These are phyloP conservation scores for Russula sp. DNA, from an alignment of 768 basidiomycete genomes.

Conservation along the genomic window DNA sequence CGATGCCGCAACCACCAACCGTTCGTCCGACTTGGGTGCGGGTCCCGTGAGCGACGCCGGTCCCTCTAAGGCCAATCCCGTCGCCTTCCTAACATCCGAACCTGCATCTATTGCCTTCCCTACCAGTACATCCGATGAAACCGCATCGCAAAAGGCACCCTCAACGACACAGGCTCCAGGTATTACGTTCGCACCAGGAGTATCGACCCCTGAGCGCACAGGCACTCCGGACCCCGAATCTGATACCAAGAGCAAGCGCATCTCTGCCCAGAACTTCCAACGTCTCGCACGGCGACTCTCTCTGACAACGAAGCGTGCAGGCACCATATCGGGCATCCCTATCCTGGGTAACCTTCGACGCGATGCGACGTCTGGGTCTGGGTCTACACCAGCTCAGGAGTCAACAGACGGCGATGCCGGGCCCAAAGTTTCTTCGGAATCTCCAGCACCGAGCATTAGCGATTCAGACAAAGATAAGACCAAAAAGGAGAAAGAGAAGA, in stretches of 20 bases:
- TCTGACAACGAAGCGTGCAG: conserved; percentile 56
- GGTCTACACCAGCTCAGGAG: conserved; percentile 4
- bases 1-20: conserved; percentile 37
- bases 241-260: conserved; percentile 77
- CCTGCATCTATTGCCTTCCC: conserved; percentile 38
- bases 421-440: conserved; percentile 39
- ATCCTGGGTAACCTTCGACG: conserved; percentile 53
- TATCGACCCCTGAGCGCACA: conserved; percentile 58
- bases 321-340: conserved; percentile 42
- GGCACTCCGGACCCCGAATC: conserved; percentile 70
- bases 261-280: conserved; percentile 84
- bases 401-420: conserved; percentile 18
- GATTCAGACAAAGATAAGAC: conserved; percentile 47
- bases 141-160: conserved; percentile 36
- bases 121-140: conserved; percentile 33
- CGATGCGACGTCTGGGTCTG: conserved; percentile 43
- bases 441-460: conserved; percentile 55
- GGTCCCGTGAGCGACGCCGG: conserved; percentile 34
- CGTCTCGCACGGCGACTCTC: conserved; percentile 74
- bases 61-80: conserved; percentile 29
- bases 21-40: conserved; percentile 36
- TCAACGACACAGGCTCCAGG: conserved; percentile 39
- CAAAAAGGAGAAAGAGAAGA: conserved; percentile 54
- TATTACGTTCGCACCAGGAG: conserved; percentile 65
- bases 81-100: conserved; percentile 40